Percentiles rank a stretch among this genome's conserved stretches.
Evolutionary conservation across 768 basidiomycete species (phyloP).

Genomic region (Jaapia argillacea): DNA sequence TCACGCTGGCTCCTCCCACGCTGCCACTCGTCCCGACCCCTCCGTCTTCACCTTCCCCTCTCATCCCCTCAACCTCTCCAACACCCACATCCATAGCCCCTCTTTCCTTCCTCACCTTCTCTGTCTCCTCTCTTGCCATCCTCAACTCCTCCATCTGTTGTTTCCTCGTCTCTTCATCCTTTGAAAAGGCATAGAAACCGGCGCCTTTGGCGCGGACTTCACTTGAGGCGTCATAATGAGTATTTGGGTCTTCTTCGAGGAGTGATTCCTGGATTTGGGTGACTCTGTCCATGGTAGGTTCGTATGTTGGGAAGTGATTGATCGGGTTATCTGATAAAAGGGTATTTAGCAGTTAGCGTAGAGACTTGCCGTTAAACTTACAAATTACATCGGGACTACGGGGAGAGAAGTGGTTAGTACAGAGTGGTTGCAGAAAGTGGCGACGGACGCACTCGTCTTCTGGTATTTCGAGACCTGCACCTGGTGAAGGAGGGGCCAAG

Average conservation of each 20-base stretch:
- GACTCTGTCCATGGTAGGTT: conserved; percentile 71
- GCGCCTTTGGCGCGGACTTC: conserved; percentile 89
- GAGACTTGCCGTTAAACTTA: not conserved
- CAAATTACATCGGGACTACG: not conserved
- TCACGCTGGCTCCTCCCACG: conserved; percentile 3
- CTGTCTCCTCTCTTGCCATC: conserved; percentile 60
- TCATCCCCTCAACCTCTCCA: conserved; percentile 77
- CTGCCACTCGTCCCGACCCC: not conserved
- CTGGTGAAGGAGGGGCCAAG: conserved; percentile 44
- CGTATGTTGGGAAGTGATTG: conserved; percentile 81
- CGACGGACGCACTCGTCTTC: conserved; percentile 20
- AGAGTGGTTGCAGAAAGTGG: not conserved
- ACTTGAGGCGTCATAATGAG: conserved; percentile 72
- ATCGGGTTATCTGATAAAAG: conserved; percentile 60
- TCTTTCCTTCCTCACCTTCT: conserved; percentile 42
- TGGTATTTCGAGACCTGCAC: conserved; percentile 5
- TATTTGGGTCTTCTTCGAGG: conserved; percentile 56
- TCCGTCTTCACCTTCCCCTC: conserved; percentile 11
- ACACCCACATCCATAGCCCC: conserved; percentile 53
- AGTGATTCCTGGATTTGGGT: conserved; percentile 64
- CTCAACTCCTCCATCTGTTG: conserved; percentile 80
- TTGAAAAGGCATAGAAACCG: conserved; percentile 86
- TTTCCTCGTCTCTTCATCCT: conserved; percentile 68
- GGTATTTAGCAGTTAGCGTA: not conserved
- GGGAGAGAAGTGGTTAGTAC: not conserved